A percentile compares a stretch with the other conserved stretches of the same genome.
These are phyloP conservation scores for Cadophora sp. DNA, from an alignment of 2,329 filamentous ascomycete genomes.

Conservation along the genomic window DNA sequence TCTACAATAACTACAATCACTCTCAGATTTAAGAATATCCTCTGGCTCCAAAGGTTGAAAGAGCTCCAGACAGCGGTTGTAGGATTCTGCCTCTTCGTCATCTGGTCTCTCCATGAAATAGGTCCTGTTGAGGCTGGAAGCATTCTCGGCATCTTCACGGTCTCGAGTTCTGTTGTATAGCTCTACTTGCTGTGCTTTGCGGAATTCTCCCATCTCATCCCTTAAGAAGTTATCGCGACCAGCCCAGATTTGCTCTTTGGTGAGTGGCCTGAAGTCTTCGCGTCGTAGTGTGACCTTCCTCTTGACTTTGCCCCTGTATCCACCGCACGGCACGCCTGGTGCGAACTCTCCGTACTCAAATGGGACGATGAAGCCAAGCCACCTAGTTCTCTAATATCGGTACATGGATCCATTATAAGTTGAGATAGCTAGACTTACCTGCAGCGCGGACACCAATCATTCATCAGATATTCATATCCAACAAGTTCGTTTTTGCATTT, in stretches of 20 bases:
- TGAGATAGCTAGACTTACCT: not conserved
- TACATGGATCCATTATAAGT: too few relatives aligned
- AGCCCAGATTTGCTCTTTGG: conserved; percentile 7
- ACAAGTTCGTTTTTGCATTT: not conserved
- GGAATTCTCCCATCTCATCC: not conserved
- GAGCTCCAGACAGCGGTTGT: not conserved
- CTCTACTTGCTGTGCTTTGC: not conserved
- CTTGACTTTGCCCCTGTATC: conserved; percentile 13
- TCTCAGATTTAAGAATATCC: not conserved
- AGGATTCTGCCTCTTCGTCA: not conserved
- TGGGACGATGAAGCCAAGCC: conserved; percentile 2
- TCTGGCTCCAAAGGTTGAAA: not conserved
- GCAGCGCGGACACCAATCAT: conserved; percentile 21
- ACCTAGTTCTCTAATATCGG: not conserved
- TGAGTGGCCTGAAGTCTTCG: not conserved
- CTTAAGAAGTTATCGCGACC: not conserved
- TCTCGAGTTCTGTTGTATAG: not conserved
- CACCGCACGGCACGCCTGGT: not conserved
- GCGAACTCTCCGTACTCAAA: conserved; percentile 11
- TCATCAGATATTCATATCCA: not conserved
- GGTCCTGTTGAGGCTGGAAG: not conserved
- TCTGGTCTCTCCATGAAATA: conserved; percentile 9
- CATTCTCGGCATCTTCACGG: not conserved
- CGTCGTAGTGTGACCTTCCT: not conserved
- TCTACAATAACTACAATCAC: not conserved